These are phyloP conservation scores for Ustulina deusta DNA, from an alignment of 2,329 filamentous ascomycete genomes.

Conservation along the genomic window DNA sequence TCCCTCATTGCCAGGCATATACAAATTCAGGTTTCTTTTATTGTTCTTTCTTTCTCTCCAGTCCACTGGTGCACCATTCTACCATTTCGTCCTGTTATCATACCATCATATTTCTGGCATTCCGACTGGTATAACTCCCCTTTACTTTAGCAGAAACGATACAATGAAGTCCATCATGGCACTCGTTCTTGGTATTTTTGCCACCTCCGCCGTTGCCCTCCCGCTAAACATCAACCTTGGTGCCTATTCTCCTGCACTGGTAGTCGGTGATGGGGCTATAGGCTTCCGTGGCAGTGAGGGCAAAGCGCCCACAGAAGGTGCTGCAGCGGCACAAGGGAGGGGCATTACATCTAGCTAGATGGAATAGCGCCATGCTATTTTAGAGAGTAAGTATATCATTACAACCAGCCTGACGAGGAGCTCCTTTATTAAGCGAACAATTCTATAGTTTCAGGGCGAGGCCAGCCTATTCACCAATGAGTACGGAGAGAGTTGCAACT, in stretches of 20 bases:
- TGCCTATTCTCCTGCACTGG: conserved; percentile 53
- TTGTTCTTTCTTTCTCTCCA: background rate
- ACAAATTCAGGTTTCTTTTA: background rate
- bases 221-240: conserved; percentile 54
- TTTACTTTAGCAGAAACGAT: conserved; percentile 1
- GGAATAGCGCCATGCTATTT: background rate
- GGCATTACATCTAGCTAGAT: conserved; percentile 2
- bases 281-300: conserved; percentile 52
- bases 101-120: too few relatives aligned
- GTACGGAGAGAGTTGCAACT: too few relatives aligned
- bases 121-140: background rate
- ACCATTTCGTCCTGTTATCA: conserved; percentile 19
- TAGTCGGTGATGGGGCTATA: conserved; percentile 60
- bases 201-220: conserved; percentile 48
- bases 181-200: conserved; percentile 48
- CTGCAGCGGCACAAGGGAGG: conserved; percentile 13
- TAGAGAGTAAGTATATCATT: conserved; percentile 5
- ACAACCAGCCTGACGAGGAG: too few relatives aligned
- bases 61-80: conserved; percentile 47
- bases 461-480: too few relatives aligned
- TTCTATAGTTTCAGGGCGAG: too few relatives aligned
- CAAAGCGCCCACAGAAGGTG: conserved; percentile 39
- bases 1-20: conserved; percentile 26
- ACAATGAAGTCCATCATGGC: conserved; percentile 48
- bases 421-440: too few relatives aligned